Base-by-base conservation (phyloP, 352 stramenopile species). In the Globisporangium polare region DNA sequence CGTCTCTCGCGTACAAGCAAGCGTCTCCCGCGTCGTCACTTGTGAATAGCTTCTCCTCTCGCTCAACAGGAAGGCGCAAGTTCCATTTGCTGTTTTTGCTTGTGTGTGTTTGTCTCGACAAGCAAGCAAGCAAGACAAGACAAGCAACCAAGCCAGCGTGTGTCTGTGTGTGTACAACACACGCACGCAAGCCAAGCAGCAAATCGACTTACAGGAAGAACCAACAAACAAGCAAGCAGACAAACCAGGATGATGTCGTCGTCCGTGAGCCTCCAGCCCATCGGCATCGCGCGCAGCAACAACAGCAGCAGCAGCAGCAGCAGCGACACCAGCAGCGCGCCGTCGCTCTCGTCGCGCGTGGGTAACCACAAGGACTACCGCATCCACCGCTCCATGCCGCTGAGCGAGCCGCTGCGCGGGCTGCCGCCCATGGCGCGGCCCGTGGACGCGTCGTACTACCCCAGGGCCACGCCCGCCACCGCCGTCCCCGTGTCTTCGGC, bases 301-400 rank as follows among this genome's bases (percentile, higher is more conserved):
- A 62, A 45, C 43, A 49, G 49, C 47, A 60, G 58, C 46, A 63
- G 29, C 42, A 62, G 56, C 43, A 49, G 49, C 47, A 60, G 39
- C 15, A 20, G 24, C 5, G 47, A 2, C 27, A 37, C 22, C 35
- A 22, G 12, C 6, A 18, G 17, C 6, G 22, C 22, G 6, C 22
- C 46, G 37, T 64, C 58, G 49, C 58, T 64, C 24, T 64, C 58
- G 58, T 64, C 58, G 58, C 60, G 52, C 51, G 60, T 65, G 29
- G 60, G 60, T 5, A 54, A 52, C 51, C 53, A 58, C 60, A 65
- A 65, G 45, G 60, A 65, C 51, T 65, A 65, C 18, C 60, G 60
- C 29, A 65, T 65, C 60, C 37, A 60, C 60, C 60, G 60, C 15
- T 65, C 60, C 6, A 60, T 53, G 60, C 60, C 60, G 51, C 60